Base-by-base conservation (phyloP, 225 moss, liverwort and hornwort species). In the Thuidium tamariscinum region DNA sequence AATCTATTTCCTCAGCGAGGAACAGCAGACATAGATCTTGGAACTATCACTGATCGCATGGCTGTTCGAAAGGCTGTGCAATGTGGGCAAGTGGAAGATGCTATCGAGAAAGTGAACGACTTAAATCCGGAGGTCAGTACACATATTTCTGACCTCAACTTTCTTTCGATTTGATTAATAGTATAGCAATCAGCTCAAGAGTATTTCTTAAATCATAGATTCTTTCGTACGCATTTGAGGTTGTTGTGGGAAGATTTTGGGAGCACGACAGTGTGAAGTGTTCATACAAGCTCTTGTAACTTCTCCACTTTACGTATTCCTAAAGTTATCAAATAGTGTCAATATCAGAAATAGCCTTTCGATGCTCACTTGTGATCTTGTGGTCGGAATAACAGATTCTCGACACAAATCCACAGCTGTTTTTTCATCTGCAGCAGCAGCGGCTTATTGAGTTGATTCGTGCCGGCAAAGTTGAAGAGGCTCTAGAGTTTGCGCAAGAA, bases 21-120 rank as follows among this genome's bases (percentile, higher is more conserved):
- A 93, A 95, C 93, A 97, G 97, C 97, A 94, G 97, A 97, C 90
- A 93, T 97, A 92, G 97, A 97, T 90, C 93, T 97, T 72, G 96
- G 93, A 62, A 97, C 97, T 52, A 97, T 97, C 80, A 97, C 97
- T 63, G 97, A 97, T 91, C 93, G 97, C 91, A 97, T 97, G 97
- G 97, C 97, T 37, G 97, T 97, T 74, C 92, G 97, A 54, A 97
- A 97, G 86, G 97, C 97, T 67, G 97, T 97, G 60, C 97, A 97
- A 84, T 97, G 95, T 88, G 97, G 97, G 76, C 95, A 97, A 78
- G 97, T 97, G 66, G 96, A 97, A 90, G 97, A 97, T 90, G 97
- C 97, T 44, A 97, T 97, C 89, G 97, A 97, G 89, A 97, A 95
- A 93, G 97, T 97, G 86, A 97, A 97, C 86, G 97, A 97, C 88